phyloP scores from a whole-genome alignment of 371 early-diverging fungal genomes.

The Dinochytrium kinnereticum region DNA sequence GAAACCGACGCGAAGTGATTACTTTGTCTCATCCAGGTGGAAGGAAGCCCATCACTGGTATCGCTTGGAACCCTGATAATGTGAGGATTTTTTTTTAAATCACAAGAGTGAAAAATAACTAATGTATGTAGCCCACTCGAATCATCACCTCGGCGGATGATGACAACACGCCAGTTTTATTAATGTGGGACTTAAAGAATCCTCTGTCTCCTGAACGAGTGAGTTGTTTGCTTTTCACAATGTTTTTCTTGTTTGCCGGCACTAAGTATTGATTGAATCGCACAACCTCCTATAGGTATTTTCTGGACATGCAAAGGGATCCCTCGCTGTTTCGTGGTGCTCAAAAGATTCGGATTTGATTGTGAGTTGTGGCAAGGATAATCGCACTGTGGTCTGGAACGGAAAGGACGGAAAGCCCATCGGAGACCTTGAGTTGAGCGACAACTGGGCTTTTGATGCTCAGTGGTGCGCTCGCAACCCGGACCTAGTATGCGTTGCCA shows the following conservation, averaged over 20 bases:
- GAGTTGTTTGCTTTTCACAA: slow-evolving; percentile 14
- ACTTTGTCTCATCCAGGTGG: slow-evolving; percentile 71
- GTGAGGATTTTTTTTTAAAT: too few species aligned
- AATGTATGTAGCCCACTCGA: slow-evolving; percentile 80
- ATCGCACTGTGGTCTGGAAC: slow-evolving; percentile 93
- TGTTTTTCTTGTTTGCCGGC: slow-evolving; percentile 1
- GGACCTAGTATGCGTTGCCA: slow-evolving; percentile 80
- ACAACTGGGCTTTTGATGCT: slow-evolving; percentile 91
- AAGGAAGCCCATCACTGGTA: slow-evolving; percentile 69
- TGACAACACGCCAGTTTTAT: slow-evolving; percentile 83
- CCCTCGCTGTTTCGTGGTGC: slow-evolving; percentile 92
- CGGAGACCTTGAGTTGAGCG: slow-evolving; percentile 68
- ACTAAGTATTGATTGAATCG: too few species aligned
- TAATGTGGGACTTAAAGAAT: slow-evolving; percentile 94
- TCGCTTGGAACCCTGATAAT: slow-evolving; percentile 94
- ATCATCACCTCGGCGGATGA: slow-evolving; percentile 90
- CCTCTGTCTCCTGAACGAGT: slow-evolving; percentile 87
- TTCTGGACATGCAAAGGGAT: slow-evolving; percentile 83
- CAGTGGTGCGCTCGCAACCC: slow-evolving; percentile 94
- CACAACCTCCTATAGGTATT: slow-evolving; percentile 60
- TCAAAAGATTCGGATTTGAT: slow-evolving; percentile 87
- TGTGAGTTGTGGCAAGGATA: slow-evolving; percentile 90
- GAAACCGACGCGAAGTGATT: slow-evolving; percentile 85
- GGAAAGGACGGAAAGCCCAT: slow-evolving; percentile 38
- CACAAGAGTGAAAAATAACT: too few species aligned